Evolutionary conservation across 2,329 filamentous ascomycete genomes (phyloP).

Genomic region (Dothiorella sarmentorum): DNA sequence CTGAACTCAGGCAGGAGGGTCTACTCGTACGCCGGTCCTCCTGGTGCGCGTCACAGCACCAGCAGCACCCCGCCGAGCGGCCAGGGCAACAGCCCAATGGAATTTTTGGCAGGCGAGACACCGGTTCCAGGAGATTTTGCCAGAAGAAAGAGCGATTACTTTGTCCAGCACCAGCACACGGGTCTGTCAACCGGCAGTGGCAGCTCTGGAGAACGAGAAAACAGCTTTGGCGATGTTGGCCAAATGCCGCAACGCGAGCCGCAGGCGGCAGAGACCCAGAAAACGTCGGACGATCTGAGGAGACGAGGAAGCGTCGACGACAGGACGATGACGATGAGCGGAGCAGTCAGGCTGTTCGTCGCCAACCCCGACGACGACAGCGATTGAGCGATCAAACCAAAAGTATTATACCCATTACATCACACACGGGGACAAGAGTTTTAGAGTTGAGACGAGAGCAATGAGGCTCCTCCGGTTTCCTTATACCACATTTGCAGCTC

Average conservation of each 20-base stretch:
- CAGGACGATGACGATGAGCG: conserved; percentile 68
- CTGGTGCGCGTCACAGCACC: conserved; percentile 48
- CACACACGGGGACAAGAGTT: conserved; percentile 12
- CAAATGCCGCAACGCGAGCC: conserved; percentile 45
- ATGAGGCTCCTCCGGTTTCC: conserved; percentile 7
- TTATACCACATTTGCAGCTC: conserved; percentile 11
- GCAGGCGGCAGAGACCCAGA: conserved; percentile 40
- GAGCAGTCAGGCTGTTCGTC: conserved; percentile 70
- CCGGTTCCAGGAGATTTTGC: conserved; percentile 38
- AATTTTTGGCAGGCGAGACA: conserved; percentile 45
- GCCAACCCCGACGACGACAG: conserved; percentile 71
- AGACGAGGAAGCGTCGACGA: conserved; percentile 82
- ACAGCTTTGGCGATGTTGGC: conserved; percentile 53
- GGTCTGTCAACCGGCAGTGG: conserved; percentile 43
- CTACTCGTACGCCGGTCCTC: conserved; percentile 36
- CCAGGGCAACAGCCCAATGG: conserved; percentile 40
- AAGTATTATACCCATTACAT: conserved; percentile 16
- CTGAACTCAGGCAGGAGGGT: conserved; percentile 43
- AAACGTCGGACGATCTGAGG: conserved; percentile 64
- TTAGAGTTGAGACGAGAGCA: conserved; percentile 13
- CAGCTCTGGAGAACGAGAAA: conserved; percentile 46
- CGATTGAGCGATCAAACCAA: conserved; percentile 33
- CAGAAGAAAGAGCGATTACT: conserved; percentile 37
- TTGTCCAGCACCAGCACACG: conserved; percentile 38
- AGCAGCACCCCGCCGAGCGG: conserved; percentile 52